Percentiles rank a stretch among this genome's conserved stretches.
phyloP scores from a whole-genome alignment of 1,284 basidiomycete genomes.

The Apiotrichum gracile region DNA sequence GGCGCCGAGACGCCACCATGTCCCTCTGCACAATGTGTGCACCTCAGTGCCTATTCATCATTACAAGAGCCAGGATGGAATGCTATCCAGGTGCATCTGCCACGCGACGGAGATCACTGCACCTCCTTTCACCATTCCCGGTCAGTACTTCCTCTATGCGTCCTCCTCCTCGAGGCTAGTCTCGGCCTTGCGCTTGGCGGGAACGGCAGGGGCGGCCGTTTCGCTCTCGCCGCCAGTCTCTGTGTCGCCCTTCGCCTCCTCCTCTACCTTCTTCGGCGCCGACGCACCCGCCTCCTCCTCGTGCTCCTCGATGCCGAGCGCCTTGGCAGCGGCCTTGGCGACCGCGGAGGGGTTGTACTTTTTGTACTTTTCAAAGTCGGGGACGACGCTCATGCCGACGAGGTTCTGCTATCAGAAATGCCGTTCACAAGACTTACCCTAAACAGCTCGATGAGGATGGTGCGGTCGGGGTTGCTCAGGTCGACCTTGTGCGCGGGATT shows the following conservation, averaged over 20 bases:
- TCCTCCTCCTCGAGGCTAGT: slow-evolving; percentile 11
- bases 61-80: too few relatives aligned
- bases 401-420: slow-evolving; percentile 19
- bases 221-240: not conserved
- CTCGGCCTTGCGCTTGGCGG: slow-evolving; percentile 11
- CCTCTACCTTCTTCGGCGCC: too few relatives aligned
- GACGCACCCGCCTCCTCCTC: too few relatives aligned
- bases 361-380: slow-evolving; percentile 35
- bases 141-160: too few relatives aligned
- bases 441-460: slow-evolving; percentile 35
- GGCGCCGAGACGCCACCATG: too few relatives aligned
- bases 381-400: slow-evolving; percentile 33
- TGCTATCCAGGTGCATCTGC: too few relatives aligned
- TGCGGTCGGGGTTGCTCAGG: slow-evolving; percentile 34
- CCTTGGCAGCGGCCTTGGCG: slow-evolving; percentile 19
- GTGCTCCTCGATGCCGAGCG: not conserved
- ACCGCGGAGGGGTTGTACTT: slow-evolving; percentile 28
- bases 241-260: not conserved
- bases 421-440: slow-evolving; percentile 21
- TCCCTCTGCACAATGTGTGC: too few relatives aligned
- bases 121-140: too few relatives aligned
- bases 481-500: slow-evolving; percentile 33
- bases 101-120: too few relatives aligned
- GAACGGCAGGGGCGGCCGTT: not conserved
- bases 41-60: too few relatives aligned